These are phyloP conservation scores for Mycogone perniciosa DNA, from an alignment of 2,329 filamentous ascomycete species.

Conservation along the genomic window DNA sequence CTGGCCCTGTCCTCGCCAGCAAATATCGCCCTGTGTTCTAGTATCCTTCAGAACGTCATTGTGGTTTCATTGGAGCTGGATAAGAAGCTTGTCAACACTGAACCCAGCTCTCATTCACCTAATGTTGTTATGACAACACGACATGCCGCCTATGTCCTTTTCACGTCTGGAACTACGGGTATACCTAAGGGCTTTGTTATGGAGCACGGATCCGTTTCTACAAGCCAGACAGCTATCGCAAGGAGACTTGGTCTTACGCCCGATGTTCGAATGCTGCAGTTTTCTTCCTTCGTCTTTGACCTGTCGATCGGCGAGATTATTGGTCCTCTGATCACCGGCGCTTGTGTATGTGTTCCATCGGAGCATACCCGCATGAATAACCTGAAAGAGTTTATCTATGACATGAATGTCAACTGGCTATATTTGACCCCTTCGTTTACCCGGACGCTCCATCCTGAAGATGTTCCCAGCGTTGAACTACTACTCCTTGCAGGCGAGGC, in stretches of 20 bases:
- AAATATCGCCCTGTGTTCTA: too few relatives aligned
- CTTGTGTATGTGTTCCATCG: constrained; percentile 14
- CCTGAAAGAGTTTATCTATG: constrained; percentile 5
- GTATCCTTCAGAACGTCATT: too few relatives aligned
- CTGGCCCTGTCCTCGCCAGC: neutral
- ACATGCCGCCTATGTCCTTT: constrained; percentile 12
- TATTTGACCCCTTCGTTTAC: constrained; percentile 12
- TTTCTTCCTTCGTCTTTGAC: neutral
- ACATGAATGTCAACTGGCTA: constrained; percentile 1
- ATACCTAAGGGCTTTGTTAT: constrained; percentile 16
- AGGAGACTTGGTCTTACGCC: neutral
- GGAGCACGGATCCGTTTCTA: neutral
- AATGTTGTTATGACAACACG: neutral
- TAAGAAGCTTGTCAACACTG: too few relatives aligned
- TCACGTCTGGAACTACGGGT: constrained; percentile 16
- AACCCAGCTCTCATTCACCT: neutral
- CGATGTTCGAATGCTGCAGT: neutral
- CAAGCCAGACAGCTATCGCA: neutral
- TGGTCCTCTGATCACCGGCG: constrained; percentile 1
- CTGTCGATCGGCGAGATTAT: neutral
- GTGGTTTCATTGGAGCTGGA: neutral
- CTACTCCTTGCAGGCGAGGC: neutral
- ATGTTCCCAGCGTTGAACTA: neutral
- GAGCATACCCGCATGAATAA: constrained; percentile 12
- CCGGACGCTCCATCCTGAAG: neutral